Evolutionary conservation across 331 rosid genomes (phyloP), one percentile per base, ranked within the genome.

Genomic region (Acacia concinna): DNA sequence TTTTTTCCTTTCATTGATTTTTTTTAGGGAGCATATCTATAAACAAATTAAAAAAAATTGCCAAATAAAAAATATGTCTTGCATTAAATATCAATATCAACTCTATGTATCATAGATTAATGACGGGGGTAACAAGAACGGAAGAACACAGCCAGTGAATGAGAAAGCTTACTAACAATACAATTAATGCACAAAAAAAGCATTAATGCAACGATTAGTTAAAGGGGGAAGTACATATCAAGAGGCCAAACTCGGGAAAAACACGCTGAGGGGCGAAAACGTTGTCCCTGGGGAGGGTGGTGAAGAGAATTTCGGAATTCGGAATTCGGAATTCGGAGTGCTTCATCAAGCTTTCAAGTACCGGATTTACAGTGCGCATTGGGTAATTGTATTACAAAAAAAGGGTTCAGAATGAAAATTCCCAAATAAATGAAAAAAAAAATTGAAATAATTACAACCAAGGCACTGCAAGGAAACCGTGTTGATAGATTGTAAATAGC

Each of bases 401-500:
- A 18, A 11, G 72, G 28, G 20, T 17, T 17, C 54, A 23, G 13
- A 34, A 41, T 6, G 44, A 21, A 35, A 37, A 37, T n/a, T 66
- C 28, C n/a, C 17, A 28, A 54, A 11, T 12, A 17, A 20, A 41
- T 14, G 8, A 5, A 49, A 49, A 46, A 32, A 52, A 54, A 0
- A 52, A 65, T 18, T 59, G 60, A 10, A 60, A 68, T 77, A 80
- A 62, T 38, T 77, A 71, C 73, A 80, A 76, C 49, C 46, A 28
- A 51, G n/a, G 56, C 54, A 51, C 76, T 12, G 34, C 78, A 64
- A 63, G 31, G 54, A 51, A 63, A 64, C 31, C 31, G 12, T 23
- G 63, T 23, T 67, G 52, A 18, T 52, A 23, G 54, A 62, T 60
- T 41, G 21, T 47, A 65, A 34, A 44, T 11, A 54, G 72, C 41